Base-by-base conservation (phyloP, 2,329 filamentous ascomycete genomes). In the Xylariales sp. region DNA sequence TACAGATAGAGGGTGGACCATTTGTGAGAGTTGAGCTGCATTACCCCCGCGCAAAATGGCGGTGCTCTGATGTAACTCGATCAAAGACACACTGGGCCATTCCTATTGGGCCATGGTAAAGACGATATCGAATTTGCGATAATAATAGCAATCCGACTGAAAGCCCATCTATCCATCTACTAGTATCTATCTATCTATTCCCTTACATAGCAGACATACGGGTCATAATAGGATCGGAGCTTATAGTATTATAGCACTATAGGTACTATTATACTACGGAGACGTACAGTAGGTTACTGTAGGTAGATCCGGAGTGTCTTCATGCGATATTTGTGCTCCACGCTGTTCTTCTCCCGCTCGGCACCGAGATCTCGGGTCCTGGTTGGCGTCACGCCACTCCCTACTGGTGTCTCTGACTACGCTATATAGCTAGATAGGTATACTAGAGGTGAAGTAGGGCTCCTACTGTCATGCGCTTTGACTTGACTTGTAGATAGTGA, bases 291-390 rank as follows among this genome's bases (percentile, higher is more conserved):
- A n/a, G n/a, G n/a, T n/a, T n/a, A n/a, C n/a, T n/a, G n/a, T 7
- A 39, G 10, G 36, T 28, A 32, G 23, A 46, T 34, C 16, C 41
- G 32, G 59, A 59, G 43, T 18, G 52, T 59, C 61, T 57, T 61
- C 39, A 57, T 64, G 45, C 46, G 36, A 43, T 54, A 46, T 28
- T 53, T 61, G 39, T 53, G 53, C 43, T 32, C 64, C 50, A 56
- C 23, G 57, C 56, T 53, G 61, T 63, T 55, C 61, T 54, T 41
- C 48, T 67, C 58, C 64, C 64, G 60, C 62, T 69, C 67, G 67
- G 67, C 67, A 65, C 69, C 67, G 69, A 71, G 52, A 65, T 62
- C 61, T 62, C 61, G 69, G 69, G 60, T 60, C 61, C 59, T 65
- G 36, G 50, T 61, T 65, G 55, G 64, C 59, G 64, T 64, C 57